Evolutionary conservation across 2,329 filamentous ascomycete genomes (phyloP).

Genomic region (Ustulina deusta): DNA sequence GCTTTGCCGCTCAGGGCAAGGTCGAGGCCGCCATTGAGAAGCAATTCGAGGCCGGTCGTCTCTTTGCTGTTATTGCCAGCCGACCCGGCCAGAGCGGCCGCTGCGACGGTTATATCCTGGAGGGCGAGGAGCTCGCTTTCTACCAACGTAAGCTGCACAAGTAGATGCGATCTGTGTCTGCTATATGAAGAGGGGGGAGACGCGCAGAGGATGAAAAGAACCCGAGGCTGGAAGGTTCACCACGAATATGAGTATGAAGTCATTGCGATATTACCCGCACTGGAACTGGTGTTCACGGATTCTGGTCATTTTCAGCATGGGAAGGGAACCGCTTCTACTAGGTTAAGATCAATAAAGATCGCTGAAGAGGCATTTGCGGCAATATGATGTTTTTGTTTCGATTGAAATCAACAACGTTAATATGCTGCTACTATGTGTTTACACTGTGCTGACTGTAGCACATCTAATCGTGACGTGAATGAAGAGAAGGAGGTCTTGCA

Average conservation of each 20-base stretch:
- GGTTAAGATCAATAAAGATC: conserved; percentile 53
- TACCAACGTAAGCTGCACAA: conserved; percentile 99
- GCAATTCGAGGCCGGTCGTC: conserved; percentile 99
- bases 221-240: conserved; percentile 33
- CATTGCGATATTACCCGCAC: conserved; percentile 47
- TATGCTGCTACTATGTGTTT: conserved; percentile 1
- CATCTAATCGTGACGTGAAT: background rate
- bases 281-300: conserved; percentile 54
- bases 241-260: conserved; percentile 43
- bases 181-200: conserved; percentile 25
- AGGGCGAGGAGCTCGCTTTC: conserved; percentile 99
- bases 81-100: conserved; percentile 97
- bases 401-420: conserved; percentile 29
- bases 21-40: conserved; percentile 92
- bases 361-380: conserved; percentile 44
- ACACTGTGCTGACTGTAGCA: background rate
- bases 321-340: conserved; percentile 51
- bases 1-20: conserved; percentile 87
- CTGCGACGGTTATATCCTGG: conserved; percentile 96
- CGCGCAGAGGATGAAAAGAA: conserved; percentile 39
- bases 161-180: conserved; percentile 66
- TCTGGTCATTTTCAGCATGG: conserved; percentile 52
- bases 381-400: conserved; percentile 31
- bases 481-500: background rate
- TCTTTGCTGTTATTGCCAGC: conserved; percentile 92